Conservation (phyloP, 1,139 yeast species). For the Lodderomyces theae region DNA sequence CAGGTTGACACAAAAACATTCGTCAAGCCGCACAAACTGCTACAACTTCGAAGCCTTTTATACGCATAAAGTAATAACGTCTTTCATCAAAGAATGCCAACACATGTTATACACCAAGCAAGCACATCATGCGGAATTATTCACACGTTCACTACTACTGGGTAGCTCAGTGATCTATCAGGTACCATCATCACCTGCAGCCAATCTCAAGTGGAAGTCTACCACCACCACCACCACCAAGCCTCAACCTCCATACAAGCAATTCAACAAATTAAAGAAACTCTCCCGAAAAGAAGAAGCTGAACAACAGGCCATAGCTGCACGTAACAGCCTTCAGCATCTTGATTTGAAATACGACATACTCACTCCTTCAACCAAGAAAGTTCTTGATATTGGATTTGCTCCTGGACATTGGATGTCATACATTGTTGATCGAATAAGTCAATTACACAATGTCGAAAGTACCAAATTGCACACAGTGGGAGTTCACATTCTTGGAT, state of each 20-base stretch:
- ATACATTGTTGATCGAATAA: conserved; percentile 49
- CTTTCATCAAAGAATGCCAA: no score
- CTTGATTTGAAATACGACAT: conserved; percentile 30
- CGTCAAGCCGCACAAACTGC: no score
- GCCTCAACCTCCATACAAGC: background rate
- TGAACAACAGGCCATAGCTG: conserved; percentile 25
- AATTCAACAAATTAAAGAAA: conserved; percentile 3
- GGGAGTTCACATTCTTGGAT: conserved; percentile 70
- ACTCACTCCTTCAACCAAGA: conserved; percentile 25
- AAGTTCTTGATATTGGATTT: conserved; percentile 57
- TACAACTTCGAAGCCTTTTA: no score
- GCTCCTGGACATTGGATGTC: conserved; percentile 98
- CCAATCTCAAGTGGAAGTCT: background rate
- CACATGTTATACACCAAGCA: background rate
- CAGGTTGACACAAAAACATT: no score
- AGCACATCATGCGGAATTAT: background rate
- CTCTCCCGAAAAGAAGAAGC: conserved; percentile 12
- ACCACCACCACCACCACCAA: background rate
- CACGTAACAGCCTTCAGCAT: conserved; percentile 21
- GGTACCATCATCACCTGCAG: background rate
- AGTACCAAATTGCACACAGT: conserved; percentile 48
- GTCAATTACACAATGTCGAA: conserved; percentile 26
- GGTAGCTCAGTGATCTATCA: background rate
- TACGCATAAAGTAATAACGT: no score
- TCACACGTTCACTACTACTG: background rate